phyloP scores from a whole-genome alignment of 306 rosid species.

The Fragaria iinumae region DNA sequence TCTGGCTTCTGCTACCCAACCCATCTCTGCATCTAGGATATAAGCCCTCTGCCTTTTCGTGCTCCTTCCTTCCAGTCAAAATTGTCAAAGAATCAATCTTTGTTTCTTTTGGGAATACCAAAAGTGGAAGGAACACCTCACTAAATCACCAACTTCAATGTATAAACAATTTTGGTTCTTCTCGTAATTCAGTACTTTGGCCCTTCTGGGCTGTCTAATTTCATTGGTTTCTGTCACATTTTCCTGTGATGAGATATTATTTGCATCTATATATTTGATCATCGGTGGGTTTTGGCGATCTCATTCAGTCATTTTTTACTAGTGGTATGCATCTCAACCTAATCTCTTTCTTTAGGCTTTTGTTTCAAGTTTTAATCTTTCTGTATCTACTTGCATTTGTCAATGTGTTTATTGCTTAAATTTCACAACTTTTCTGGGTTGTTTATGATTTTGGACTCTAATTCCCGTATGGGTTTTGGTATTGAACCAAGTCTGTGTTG shows the following conservation, averaged over 20 bases:
- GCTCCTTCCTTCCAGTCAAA: not conserved
- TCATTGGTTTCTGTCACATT: not conserved
- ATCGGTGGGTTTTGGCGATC: constrained; percentile 13
- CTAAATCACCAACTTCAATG: not conserved
- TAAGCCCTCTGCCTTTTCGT: not conserved
- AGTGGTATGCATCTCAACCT: constrained; percentile 2
- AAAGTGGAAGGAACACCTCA: not conserved
- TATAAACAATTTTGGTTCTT: not conserved
- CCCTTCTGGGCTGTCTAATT: not conserved
- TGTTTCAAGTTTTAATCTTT: not conserved
- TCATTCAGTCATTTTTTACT: not conserved
- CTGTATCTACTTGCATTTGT: not conserved
- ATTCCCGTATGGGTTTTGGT: constrained; percentile 12
- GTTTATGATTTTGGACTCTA: not conserved
- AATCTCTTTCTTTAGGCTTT: not conserved
- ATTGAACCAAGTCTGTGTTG: not conserved
- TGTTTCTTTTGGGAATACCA: not conserved
- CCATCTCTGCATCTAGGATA: not conserved
- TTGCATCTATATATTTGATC: not conserved
- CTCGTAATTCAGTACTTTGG: not conserved
- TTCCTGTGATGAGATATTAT: too few species aligned
- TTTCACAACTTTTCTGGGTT: not conserved
- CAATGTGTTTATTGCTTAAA: not conserved
- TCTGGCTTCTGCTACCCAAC: not conserved
- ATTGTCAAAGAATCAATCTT: not conserved